Evolutionary conservation across 805 yeast genomes (phyloP).

Genomic region (Starmerella ratchasimensis): DNA sequence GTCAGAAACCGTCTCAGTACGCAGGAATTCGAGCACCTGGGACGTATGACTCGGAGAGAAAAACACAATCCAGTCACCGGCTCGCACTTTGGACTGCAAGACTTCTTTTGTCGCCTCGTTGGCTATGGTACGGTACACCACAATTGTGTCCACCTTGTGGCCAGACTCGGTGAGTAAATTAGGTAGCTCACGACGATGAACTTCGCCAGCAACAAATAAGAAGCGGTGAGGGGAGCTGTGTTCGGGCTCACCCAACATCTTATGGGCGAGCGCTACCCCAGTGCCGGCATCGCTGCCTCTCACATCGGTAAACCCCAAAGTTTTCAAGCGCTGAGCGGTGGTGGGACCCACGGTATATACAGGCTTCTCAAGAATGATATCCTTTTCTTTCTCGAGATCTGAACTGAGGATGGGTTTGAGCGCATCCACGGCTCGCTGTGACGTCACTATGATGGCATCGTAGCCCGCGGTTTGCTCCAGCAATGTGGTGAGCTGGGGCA

Average conservation of each 20-base stretch:
- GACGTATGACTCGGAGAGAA: conserved; percentile 86
- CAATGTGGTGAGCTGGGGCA: conserved; percentile 31
- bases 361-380: conserved; percentile 23
- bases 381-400: conserved; percentile 19
- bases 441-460: conserved; percentile 59
- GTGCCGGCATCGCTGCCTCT: conserved; percentile 72
- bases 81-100: conserved; percentile 20
- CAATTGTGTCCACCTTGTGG: conserved; percentile 40
- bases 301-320: conserved; percentile 53
- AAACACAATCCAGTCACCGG: conserved; percentile 56
- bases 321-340: conserved; percentile 44
- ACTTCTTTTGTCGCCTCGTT: conserved; percentile 33
- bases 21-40: conserved; percentile 39
- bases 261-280: conserved; percentile 54
- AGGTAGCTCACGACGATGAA: conserved; percentile 72
- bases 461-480: conserved; percentile 25
- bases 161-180: conserved; percentile 35
- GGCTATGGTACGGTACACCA: conserved; percentile 55
- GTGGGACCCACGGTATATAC: conserved; percentile 90
- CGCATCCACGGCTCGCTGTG: conserved; percentile 85
- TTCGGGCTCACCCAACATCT: conserved; percentile 32
- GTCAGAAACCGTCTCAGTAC: conserved; percentile 11
- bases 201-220: conserved; percentile 74
- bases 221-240: conserved; percentile 10
- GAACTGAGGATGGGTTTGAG: conserved; percentile 28